These are phyloP conservation scores for Aspergillus texensis DNA, from an alignment of 2,329 filamentous ascomycete species.

Conservation along the genomic window DNA sequence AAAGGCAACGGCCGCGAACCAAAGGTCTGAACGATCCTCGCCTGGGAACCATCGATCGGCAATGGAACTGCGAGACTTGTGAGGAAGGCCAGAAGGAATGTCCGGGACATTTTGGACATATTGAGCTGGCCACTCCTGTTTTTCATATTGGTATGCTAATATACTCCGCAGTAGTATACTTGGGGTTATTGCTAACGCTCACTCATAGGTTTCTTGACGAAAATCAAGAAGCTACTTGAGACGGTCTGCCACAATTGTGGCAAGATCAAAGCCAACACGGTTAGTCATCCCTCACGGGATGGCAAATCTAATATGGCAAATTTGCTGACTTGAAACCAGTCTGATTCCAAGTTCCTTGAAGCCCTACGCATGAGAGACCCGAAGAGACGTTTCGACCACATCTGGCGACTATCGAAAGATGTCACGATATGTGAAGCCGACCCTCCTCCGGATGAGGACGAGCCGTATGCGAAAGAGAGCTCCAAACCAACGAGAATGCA, in stretches of 20 bases:
- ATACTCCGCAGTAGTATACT: not conserved
- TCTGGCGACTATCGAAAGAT: conserved; percentile 90
- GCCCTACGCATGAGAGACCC: conserved; percentile 86
- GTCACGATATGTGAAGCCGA: conserved; percentile 84
- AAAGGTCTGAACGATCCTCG: conserved; percentile 93
- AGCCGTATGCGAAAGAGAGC: conserved; percentile 68
- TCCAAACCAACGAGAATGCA: conserved; percentile 63
- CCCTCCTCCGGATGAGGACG: conserved; percentile 65
- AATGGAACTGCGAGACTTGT: conserved; percentile 95
- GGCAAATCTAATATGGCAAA: conserved; percentile 56
- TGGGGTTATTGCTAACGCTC: conserved; percentile 30
- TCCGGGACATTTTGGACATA: conserved; percentile 97
- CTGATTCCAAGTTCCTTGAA: conserved; percentile 78
- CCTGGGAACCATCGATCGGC: conserved; percentile 92
- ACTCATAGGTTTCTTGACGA: conserved; percentile 84
- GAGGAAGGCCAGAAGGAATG: conserved; percentile 94
- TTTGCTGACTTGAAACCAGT: conserved; percentile 62
- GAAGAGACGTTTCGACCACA: conserved; percentile 88
- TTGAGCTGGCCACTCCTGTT: conserved; percentile 94
- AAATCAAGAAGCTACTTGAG: conserved; percentile 99
- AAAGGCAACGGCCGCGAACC: conserved; percentile 84
- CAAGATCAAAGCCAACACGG: conserved; percentile 95
- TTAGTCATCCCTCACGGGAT: conserved; percentile 73
- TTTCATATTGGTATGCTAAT: conserved; percentile 71
- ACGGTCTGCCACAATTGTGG: conserved; percentile 99